These are phyloP conservation scores for Mucor plumbeus DNA, from an alignment of 371 early-diverging fungal genomes.

Conservation along the genomic window DNA sequence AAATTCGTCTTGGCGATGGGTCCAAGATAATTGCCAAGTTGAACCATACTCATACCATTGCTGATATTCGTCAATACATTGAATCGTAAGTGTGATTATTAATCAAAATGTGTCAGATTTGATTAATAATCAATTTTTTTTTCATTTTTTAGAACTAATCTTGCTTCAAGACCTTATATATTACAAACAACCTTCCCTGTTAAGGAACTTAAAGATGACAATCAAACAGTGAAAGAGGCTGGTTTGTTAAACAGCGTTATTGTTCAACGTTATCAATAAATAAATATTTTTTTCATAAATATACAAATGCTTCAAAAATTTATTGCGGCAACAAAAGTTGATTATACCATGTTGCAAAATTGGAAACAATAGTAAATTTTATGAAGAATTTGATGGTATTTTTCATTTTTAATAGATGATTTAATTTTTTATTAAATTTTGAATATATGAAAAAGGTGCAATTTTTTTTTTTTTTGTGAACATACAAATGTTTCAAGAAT, in stretches of 20 bases:
- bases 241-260: conserved; percentile 87
- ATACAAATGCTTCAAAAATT: too few species aligned
- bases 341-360: too few species aligned
- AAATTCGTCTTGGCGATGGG: conserved; percentile 92
- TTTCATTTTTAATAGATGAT: background rate
- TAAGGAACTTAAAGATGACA: conserved; percentile 70
- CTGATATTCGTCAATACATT: conserved; percentile 79
- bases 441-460: background rate
- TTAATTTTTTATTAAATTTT: background rate
- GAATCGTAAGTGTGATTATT: conserved; percentile 54
- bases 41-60: conserved; percentile 91
- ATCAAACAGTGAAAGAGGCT: conserved; percentile 77
- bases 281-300: background rate
- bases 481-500: too few species aligned
- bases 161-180: conserved; percentile 58
- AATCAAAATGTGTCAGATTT: background rate
- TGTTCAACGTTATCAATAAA: conserved; percentile 74
- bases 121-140: background rate
- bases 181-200: conserved; percentile 88
- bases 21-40: conserved; percentile 82
- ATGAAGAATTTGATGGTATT: too few species aligned
- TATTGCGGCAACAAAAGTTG: too few species aligned
- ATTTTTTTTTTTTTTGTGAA: too few species aligned
- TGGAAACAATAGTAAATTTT: too few species aligned
- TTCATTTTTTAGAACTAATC: conserved; percentile 14